Conservation (phyloP, 192 early-diverging fungal genomes). For the Coemansia sp. region DNA sequence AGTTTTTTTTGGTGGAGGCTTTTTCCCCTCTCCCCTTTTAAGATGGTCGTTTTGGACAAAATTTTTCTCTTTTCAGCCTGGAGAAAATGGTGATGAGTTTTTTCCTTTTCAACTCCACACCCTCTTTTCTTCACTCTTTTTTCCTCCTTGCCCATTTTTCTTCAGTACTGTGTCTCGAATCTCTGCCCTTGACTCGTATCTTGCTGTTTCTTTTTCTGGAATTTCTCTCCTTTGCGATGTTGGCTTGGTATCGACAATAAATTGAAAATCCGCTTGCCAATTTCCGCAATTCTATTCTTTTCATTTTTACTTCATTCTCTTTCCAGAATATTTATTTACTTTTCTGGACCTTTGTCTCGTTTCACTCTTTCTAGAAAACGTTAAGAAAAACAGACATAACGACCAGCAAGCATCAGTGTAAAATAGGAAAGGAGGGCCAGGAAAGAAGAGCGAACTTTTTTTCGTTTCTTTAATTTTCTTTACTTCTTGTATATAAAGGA, state of each 20-base stretch:
- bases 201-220: not conserved
- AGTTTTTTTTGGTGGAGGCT: not conserved
- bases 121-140: not conserved
- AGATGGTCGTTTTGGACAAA: too few relatives aligned
- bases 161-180: not conserved
- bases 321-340: slow-evolving; percentile 9
- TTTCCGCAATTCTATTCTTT: not conserved
- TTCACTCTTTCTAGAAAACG: slow-evolving; percentile 3
- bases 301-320: slow-evolving; percentile 1
- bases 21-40: not conserved
- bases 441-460: slow-evolving; percentile 1
- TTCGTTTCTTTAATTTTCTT: slow-evolving; percentile 5
- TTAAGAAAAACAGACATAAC: not conserved
- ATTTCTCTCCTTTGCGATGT: not conserved
- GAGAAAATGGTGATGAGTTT: not conserved
- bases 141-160: not conserved
- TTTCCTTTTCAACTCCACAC: slow-evolving; percentile 1
- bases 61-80: not conserved
- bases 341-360: not conserved
- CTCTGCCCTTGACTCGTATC: not conserved
- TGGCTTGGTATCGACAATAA: not conserved
- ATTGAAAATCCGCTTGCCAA: not conserved
- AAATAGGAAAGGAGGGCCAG: not conserved
- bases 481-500: slow-evolving; percentile 7
- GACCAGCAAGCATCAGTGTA: not conserved